Conservation (phyloP, 208 protist genomes). For the Trypanosoma platydactyli region DNA sequence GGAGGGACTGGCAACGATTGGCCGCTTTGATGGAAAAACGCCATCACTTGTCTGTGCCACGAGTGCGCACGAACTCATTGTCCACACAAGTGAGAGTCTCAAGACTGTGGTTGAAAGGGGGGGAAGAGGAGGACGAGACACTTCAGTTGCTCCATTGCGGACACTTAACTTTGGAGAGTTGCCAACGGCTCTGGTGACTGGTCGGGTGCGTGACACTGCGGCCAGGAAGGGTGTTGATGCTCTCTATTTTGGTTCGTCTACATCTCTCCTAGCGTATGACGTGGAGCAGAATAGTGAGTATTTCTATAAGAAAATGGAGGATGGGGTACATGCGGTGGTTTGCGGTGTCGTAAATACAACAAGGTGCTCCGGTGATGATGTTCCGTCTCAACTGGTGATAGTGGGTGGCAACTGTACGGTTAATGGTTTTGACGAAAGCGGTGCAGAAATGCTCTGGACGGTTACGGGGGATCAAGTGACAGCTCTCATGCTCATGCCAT, state of each 20-base stretch:
- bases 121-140: neutral
- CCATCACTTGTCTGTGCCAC: constrained; percentile 69
- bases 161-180: constrained; percentile 89
- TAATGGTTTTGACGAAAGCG: constrained; percentile 89
- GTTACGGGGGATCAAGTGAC: constrained; percentile 94
- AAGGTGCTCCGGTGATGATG: constrained; percentile 7
- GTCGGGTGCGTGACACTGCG: constrained; percentile 38
- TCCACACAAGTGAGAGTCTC: constrained; percentile 54
- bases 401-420: constrained; percentile 95
- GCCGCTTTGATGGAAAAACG: constrained; percentile 52
- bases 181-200: constrained; percentile 74
- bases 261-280: constrained; percentile 91
- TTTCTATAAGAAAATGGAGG: constrained; percentile 92
- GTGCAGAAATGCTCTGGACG: constrained; percentile 92
- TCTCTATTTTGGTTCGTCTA: constrained; percentile 89
- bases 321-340: constrained; percentile 87
- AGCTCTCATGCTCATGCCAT: constrained; percentile 80
- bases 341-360: constrained; percentile 59
- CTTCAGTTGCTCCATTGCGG: constrained; percentile 44
- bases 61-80: constrained; percentile 70
- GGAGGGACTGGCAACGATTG: constrained; percentile 53
- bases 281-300: constrained; percentile 90
- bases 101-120: neutral
- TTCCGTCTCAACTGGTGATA: constrained; percentile 54
- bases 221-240: constrained; percentile 45